phyloP scores from a whole-genome alignment of 805 yeast genomes.

The Cyberlindnera subsufficiens region DNA sequence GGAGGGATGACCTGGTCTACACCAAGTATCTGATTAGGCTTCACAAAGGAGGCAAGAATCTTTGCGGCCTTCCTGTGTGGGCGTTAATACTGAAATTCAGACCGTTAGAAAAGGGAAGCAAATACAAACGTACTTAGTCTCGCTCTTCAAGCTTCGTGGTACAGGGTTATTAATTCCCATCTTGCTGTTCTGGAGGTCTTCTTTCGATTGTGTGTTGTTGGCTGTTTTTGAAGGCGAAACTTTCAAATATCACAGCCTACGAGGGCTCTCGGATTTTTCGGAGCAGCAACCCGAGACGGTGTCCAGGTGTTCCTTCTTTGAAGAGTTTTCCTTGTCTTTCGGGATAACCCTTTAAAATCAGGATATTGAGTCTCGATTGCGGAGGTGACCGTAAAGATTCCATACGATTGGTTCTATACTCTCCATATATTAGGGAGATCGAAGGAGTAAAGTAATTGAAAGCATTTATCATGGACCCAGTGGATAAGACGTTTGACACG shows the following conservation, averaged over 20 bases:
- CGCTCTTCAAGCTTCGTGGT: conserved; percentile 84
- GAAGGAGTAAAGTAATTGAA: no score
- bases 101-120: not conserved
- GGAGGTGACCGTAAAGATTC: not conserved
- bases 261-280: no score
- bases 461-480: conserved; percentile 12
- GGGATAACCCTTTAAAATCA: no score
- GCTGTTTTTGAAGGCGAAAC: no score
- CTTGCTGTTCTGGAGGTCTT: conserved; percentile 14
- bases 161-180: conserved; percentile 90
- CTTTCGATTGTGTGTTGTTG: no score
- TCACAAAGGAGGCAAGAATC: conserved; percentile 80
- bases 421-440: no score
- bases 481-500: conserved; percentile 14
- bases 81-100: conserved; percentile 21
- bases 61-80: conserved; percentile 79
- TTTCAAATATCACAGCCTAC: no score
- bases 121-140: conserved; percentile 59
- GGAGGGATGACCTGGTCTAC: conserved; percentile 90
- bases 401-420: no score
- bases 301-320: no score
- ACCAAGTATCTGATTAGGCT: conserved; percentile 90
- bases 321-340: no score
- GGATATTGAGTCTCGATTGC: not conserved
- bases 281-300: no score